Evolutionary conservation across 805 yeast genomes (phyloP).

Genomic region (Cyberlindnera saturnus): DNA sequence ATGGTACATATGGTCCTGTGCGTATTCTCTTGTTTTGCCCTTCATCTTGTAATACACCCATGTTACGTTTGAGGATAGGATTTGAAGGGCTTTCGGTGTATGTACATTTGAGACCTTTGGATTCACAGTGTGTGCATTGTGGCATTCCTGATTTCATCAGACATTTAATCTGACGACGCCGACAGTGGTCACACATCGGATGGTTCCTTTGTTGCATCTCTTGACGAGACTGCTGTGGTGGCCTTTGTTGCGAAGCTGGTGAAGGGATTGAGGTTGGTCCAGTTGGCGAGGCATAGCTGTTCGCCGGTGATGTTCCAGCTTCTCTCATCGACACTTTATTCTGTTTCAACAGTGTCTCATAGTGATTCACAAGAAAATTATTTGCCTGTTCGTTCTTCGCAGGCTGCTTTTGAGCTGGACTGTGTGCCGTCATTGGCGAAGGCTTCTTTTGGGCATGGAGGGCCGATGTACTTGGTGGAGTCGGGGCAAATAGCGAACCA

Average conservation of each 20-base stretch:
- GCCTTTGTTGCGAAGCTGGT: constrained; percentile 3
- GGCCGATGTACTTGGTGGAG: constrained; percentile 5
- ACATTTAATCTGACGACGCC: constrained; percentile 76
- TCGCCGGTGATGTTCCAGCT: constrained; percentile 13
- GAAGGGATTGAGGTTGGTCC: constrained; percentile 8
- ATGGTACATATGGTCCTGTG: constrained; percentile 2
- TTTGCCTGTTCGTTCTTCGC: not conserved
- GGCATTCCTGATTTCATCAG: constrained; percentile 56
- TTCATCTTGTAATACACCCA: constrained; percentile 17
- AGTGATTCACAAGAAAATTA: constrained; percentile 19
- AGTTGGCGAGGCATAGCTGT: constrained; percentile 11
- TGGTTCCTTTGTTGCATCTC: constrained; percentile 5
- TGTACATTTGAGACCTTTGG: constrained; percentile 69
- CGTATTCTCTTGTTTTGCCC: constrained; percentile 5
- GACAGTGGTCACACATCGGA: constrained; percentile 77
- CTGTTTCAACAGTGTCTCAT: constrained; percentile 21
- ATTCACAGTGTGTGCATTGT: constrained; percentile 72
- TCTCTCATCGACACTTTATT: constrained; percentile 20
- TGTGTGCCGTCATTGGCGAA: not conserved
- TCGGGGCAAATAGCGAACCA: constrained; percentile 11
- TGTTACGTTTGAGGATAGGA: constrained; percentile 32
- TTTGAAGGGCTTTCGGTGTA: constrained; percentile 50
- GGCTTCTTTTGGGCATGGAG: not conserved
- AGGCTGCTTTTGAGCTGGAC: not conserved
- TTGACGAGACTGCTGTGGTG: constrained; percentile 1